phyloP scores from a whole-genome alignment of 2,329 filamentous ascomycete species.

The Pestalotiopsis sp. region DNA sequence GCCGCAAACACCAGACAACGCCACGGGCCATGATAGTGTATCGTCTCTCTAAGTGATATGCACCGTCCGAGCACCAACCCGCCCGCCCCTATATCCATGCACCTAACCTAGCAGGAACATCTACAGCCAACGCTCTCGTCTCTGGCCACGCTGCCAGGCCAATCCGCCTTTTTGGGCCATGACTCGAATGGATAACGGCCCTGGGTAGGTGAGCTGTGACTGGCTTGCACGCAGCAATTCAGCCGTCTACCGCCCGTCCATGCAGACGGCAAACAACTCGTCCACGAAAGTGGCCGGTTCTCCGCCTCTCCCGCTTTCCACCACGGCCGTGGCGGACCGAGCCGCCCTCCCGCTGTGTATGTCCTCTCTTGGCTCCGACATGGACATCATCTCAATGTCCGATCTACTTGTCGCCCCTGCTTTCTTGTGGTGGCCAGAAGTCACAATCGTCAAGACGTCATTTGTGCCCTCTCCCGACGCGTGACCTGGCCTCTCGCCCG shows the following conservation, averaged over 20 bases:
- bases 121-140: too few relatives aligned
- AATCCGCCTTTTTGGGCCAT: neutral
- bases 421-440: slow-evolving; percentile 16
- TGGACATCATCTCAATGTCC: slow-evolving; percentile 28
- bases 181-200: neutral
- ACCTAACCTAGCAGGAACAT: neutral
- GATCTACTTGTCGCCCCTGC: slow-evolving; percentile 14
- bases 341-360: slow-evolving; percentile 23
- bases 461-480: slow-evolving; percentile 1
- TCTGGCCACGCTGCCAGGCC: too few relatives aligned
- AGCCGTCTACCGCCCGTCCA: slow-evolving; percentile 20
- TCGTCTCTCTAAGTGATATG: neutral
- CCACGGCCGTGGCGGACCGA: slow-evolving; percentile 32
- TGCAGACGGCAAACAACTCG: slow-evolving; percentile 28
- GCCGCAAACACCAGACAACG: neutral
- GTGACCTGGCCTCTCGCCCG: slow-evolving; percentile 6
- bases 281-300: slow-evolving; percentile 33
- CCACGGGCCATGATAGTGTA: neutral
- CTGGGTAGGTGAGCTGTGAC: neutral
- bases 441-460: slow-evolving; percentile 20
- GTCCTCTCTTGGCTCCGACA: slow-evolving; percentile 20
- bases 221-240: neutral
- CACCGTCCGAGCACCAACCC: neutral
- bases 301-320: slow-evolving; percentile 35
- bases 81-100: neutral